Evolutionary conservation across 495 filamentous ascomycete genomes (phyloP), one percentile per base, ranked within the genome.

Genomic region (Aspergillus indologenus): DNA sequence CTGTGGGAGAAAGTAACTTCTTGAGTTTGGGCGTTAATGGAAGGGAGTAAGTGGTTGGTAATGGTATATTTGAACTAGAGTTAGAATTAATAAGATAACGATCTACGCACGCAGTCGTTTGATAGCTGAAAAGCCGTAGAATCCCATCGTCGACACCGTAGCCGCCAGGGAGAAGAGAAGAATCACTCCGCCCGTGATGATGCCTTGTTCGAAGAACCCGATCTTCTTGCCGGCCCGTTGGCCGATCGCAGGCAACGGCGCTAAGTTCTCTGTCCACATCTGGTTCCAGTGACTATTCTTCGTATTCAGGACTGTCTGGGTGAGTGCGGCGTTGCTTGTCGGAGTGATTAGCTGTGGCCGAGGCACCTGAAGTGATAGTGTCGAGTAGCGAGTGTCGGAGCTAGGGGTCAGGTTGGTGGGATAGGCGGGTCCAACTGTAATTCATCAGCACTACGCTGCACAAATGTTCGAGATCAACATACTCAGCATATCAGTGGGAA

Each of bases 151-250:
- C 47, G 60, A 62, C 5, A 69, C 57, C 2, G 61, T 64, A 12
- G 65, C 65, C 5, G 71, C 45, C 17, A 72, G 23, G 1, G 68
- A 71, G 48, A 57, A 59, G 18, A 73, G 48, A 1, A 64, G 68
- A 20, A 74, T 61, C 23, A 68, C 44, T 6, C 66, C 69, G 0
- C 77, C 78, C 7, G 73, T 71, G 24, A 80, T 65, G 26, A 83
- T 75, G 1, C 80, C 81, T 53, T 80, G 77, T 55, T 81, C 78
- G 53, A 84, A 84, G 68, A 79, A 83, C 3, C 79, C 81, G 56
- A 81, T 66, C 17, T 62, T 69, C 7, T 64, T 65, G 5, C 72
- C 73, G 15, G 67, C 57, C 12, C 61, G 58, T 60, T 76, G 75
- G 43, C 74, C 75, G 29, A 67, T 73, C 15, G 69, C 47, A 19